phyloP scores from a whole-genome alignment of 805 yeast species.

The Barnettozyma siamensis region DNA sequence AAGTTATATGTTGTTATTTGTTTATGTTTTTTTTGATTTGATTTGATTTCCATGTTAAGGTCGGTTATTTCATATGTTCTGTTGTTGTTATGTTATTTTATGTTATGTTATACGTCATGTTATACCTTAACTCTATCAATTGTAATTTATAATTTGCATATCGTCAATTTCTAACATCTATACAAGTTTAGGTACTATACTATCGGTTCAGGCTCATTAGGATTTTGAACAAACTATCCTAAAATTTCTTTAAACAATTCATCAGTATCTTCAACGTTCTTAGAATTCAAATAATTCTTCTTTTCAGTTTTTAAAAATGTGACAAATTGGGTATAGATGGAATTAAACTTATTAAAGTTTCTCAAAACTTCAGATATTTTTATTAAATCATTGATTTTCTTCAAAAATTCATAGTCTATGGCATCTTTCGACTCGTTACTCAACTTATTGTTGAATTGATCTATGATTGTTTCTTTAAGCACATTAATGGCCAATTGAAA shows the following conservation, averaged over 20 bases:
- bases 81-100: not conserved
- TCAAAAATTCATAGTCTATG: conserved; percentile 31
- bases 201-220: not conserved
- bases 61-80: no score
- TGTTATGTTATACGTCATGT: not conserved
- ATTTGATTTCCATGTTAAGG: not conserved
- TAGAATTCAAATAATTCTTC: conserved; percentile 28
- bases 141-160: no score
- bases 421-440: conserved; percentile 24
- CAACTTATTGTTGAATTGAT: conserved; percentile 29
- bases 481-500: conserved; percentile 36
- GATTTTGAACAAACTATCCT: no score
- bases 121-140: no score
- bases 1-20: not conserved
- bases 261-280: conserved; percentile 19
- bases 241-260: conserved; percentile 18
- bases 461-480: conserved; percentile 40
- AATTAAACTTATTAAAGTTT: conserved; percentile 44
- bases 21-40: not conserved
- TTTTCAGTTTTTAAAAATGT: conserved; percentile 34
- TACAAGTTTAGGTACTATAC: no score
- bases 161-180: no score
- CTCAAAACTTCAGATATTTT: conserved; percentile 48
- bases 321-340: conserved; percentile 44
- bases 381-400: conserved; percentile 42